These are phyloP conservation scores for Metschnikowia gruessii DNA, from an alignment of 805 yeast genomes.

Conservation along the genomic window DNA sequence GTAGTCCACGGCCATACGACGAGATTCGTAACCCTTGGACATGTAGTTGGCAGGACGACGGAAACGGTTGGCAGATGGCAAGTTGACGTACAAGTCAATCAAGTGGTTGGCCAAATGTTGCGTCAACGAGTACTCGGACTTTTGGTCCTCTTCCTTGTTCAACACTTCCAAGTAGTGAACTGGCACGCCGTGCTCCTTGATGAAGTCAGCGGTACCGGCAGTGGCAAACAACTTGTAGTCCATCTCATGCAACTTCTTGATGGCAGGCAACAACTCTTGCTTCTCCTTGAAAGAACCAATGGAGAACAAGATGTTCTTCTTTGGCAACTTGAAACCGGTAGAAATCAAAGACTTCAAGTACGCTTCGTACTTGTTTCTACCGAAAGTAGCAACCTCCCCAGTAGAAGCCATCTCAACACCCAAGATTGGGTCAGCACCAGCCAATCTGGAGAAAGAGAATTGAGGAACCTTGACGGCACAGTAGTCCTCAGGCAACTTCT, in stretches of 20 bases:
- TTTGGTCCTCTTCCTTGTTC: conserved; percentile 69
- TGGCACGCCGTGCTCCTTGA: conserved; percentile 90
- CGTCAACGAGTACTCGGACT: conserved; percentile 90
- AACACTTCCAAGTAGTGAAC: conserved; percentile 93
- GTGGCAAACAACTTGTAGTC: conserved; percentile 95
- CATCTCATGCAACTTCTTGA: conserved; percentile 71
- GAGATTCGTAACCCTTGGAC: conserved; percentile 95
- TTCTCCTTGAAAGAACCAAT: conserved; percentile 97
- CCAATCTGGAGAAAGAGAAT: conserved; percentile 92
- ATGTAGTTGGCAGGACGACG: conserved; percentile 98
- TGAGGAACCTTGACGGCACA: conserved; percentile 97
- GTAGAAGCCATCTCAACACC: conserved; percentile 99
- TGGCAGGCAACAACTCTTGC: conserved; percentile 86
- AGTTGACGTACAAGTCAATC: conserved; percentile 92
- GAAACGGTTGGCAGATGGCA: conserved; percentile 95
- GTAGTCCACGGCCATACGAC: conserved; percentile 99
- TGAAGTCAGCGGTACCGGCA: conserved; percentile 98
- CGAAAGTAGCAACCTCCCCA: conserved; percentile 98
- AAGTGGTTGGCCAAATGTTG: conserved; percentile 95
- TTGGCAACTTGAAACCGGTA: conserved; percentile 92
- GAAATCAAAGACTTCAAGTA: conserved; percentile 91
- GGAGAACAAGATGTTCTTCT: conserved; percentile 89
- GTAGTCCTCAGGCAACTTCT: conserved; percentile 85
- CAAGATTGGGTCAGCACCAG: conserved; percentile 96
- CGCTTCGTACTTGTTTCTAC: conserved; percentile 95